phyloP scores from a whole-genome alignment of 1,139 yeast genomes.

The Yamadazyma aaseri region DNA sequence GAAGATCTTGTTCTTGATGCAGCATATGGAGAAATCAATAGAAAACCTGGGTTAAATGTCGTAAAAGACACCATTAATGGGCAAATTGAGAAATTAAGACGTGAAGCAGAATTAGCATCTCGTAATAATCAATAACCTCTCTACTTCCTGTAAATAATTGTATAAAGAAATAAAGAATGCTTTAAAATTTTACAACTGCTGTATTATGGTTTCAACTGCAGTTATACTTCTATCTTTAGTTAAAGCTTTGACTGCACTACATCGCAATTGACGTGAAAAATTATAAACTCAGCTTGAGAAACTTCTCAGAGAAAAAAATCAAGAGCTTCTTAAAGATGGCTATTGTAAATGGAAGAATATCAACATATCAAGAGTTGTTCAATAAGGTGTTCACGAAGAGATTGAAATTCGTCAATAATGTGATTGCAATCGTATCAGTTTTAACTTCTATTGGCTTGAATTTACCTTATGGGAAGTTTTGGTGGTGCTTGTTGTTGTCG shows the following conservation, averaged over 20 bases:
- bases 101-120: slow-evolving; percentile 28
- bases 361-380: slow-evolving; percentile 23
- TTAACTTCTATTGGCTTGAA: slow-evolving; percentile 24
- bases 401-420: slow-evolving; percentile 35
- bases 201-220: too few species aligned
- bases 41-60: slow-evolving; percentile 49
- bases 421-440: slow-evolving; percentile 28
- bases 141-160: slow-evolving; percentile 2
- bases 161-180: too few species aligned
- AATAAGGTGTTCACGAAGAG: slow-evolving; percentile 34
- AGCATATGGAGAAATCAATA: slow-evolving; percentile 36
- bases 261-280: too few species aligned
- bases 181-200: too few species aligned
- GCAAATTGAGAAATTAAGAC: slow-evolving; percentile 33
- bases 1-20: slow-evolving; percentile 38
- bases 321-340: too few species aligned
- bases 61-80: slow-evolving; percentile 42
- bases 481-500: slow-evolving; percentile 30
- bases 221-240: too few species aligned
- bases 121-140: slow-evolving; percentile 6
- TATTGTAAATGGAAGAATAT: slow-evolving; percentile 6
- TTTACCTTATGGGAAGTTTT: slow-evolving; percentile 29
- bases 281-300: too few species aligned
- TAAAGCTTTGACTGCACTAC: too few species aligned
- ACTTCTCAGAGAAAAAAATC: too few species aligned